A percentile compares a stretch with the other conserved stretches of the same genome.
Conservation (phyloP, 352 stramenopile genomes). For the Albugo candida region DNA sequence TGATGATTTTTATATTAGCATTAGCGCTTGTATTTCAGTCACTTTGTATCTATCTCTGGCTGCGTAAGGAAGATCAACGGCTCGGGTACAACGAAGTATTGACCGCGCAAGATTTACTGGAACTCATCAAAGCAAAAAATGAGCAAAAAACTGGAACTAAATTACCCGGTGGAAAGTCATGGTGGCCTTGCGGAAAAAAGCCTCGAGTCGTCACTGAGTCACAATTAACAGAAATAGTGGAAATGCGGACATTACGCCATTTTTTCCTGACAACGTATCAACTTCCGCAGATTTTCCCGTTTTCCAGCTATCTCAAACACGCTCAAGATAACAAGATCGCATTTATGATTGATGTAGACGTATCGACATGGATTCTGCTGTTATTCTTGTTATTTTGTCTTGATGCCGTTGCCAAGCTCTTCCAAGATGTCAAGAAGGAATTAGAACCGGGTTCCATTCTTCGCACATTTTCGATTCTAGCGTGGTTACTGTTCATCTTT, state of each 20-base stretch:
- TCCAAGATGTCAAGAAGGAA: constrained; percentile 5
- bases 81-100: constrained; percentile 23
- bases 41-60: constrained; percentile 19
- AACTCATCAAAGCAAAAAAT: constrained; percentile 3
- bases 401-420: constrained; percentile 7
- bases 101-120: constrained; percentile 18
- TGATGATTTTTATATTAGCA: constrained; percentile 34
- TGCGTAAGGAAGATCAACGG: constrained; percentile 17
- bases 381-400: constrained; percentile 23
- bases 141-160: not conserved
- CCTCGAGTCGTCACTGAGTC: no score
- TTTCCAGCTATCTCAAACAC: constrained; percentile 53
- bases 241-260: constrained; percentile 6
- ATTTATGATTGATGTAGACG: constrained; percentile 63
- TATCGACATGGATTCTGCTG: constrained; percentile 41
- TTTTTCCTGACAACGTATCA: constrained; percentile 23
- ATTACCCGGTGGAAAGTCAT: constrained; percentile 17
- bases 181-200: not conserved
- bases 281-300: constrained; percentile 29
- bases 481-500: constrained; percentile 17
- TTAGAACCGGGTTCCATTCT: constrained; percentile 14
- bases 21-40: constrained; percentile 35
- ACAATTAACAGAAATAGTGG: no score
- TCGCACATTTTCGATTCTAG: constrained; percentile 15
- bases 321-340: constrained; percentile 60